A percentile compares a stretch with the other conserved stretches of the same genome.
Evolutionary conservation across 495 filamentous ascomycete species (phyloP).

Genomic region (Clavariopsis aquatica): DNA sequence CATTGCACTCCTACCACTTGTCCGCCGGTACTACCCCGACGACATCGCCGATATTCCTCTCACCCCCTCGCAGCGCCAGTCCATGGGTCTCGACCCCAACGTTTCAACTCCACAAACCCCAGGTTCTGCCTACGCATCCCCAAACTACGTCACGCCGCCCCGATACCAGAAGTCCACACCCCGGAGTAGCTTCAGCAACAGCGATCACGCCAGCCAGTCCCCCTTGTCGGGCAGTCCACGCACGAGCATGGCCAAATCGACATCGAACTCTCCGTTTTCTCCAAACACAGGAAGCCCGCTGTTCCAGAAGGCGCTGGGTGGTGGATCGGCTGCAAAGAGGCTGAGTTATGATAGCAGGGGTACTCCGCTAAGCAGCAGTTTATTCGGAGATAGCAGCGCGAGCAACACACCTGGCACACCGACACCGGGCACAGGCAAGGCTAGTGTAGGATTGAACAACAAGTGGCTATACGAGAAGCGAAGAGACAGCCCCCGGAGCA

Average conservation of each 20-base stretch:
- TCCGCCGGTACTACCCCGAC: conserved; percentile 60
- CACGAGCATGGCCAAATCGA: conserved; percentile 7
- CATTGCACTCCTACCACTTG: conserved; percentile 65
- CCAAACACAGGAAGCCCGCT: conserved; percentile 60
- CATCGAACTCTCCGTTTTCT: conserved; percentile 46
- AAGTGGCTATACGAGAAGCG: conserved; percentile 90
- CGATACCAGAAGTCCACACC: conserved; percentile 77
- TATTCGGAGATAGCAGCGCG: conserved; percentile 49
- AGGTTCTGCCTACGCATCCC: conserved; percentile 41
- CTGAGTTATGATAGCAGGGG: conserved; percentile 62
- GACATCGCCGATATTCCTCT: conserved; percentile 86
- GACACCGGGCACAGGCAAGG: conserved; percentile 64
- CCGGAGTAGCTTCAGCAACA: conserved; percentile 47
- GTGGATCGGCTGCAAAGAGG: conserved; percentile 54
- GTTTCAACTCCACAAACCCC: conserved; percentile 70
- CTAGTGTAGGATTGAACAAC: conserved; percentile 73
- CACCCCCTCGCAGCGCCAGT: conserved; percentile 80
- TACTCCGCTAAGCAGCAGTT: conserved; percentile 56
- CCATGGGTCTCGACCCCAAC: conserved; percentile 81
- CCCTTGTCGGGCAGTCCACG: conserved; percentile 53
- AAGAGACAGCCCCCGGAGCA: conserved; percentile 51
- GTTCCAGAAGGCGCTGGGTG: conserved; percentile 65
- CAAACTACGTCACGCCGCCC: conserved; percentile 78
- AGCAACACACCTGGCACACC: conserved; percentile 59
- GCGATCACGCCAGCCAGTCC: conserved; percentile 51